phyloP scores from a whole-genome alignment of 148 eudicot genomes.

The Suaeda aralocaspica region DNA sequence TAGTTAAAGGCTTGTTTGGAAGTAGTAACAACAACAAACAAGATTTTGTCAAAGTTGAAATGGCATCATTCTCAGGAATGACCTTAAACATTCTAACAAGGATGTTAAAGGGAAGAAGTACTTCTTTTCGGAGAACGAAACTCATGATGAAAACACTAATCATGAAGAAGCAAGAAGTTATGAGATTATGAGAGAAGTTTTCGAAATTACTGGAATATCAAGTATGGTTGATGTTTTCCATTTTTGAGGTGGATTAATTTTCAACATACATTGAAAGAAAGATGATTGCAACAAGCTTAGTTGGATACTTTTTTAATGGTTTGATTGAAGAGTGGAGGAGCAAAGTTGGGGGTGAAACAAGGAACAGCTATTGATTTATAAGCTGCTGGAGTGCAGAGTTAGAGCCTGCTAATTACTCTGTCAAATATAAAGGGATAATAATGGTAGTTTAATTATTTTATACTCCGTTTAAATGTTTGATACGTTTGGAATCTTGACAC shows the following conservation, averaged over 20 bases:
- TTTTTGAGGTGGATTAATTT: slow-evolving; percentile 31
- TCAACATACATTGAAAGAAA: slow-evolving; percentile 26
- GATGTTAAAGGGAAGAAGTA: slow-evolving; percentile 39
- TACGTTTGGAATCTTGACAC: too few species aligned
- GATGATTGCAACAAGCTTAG: slow-evolving; percentile 13
- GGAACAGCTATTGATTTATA: slow-evolving; percentile 25
- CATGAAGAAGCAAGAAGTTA: slow-evolving; percentile 14
- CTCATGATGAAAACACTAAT: neutral
- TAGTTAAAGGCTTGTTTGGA: slow-evolving; percentile 21
- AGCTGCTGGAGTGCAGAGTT: slow-evolving; percentile 28
- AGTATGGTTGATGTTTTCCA: slow-evolving; percentile 33
- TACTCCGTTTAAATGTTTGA: too few species aligned
- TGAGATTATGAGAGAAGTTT: slow-evolving; percentile 19
- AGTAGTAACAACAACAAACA: neutral
- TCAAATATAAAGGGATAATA: slow-evolving; percentile 35
- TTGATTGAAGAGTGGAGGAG: slow-evolving; percentile 23
- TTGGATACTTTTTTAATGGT: slow-evolving; percentile 26
- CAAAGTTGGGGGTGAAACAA: neutral
- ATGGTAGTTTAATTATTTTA: slow-evolving; percentile 27
- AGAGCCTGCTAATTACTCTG: slow-evolving; percentile 28
- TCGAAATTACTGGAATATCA: slow-evolving; percentile 17
- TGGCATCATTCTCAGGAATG: slow-evolving; percentile 32
- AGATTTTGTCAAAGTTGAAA: slow-evolving; percentile 22
- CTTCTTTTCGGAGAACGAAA: slow-evolving; percentile 16
- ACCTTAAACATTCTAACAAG: slow-evolving; percentile 33